Evolutionary conservation across 192 early-diverging fungal genomes (phyloP).

Genomic region (Coemansia sp.): DNA sequence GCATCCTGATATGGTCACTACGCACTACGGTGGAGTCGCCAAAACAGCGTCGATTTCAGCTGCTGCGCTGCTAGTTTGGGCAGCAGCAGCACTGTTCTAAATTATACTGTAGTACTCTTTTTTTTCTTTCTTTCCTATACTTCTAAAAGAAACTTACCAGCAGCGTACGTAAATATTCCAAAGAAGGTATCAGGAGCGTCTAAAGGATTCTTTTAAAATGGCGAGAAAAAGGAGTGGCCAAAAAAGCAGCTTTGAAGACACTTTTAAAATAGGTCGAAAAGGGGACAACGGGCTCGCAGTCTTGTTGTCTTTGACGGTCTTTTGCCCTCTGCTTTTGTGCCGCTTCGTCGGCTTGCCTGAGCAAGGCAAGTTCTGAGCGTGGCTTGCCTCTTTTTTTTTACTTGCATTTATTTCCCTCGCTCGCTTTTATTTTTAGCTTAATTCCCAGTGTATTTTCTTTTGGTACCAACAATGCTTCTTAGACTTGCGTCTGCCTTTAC

Average conservation of each 20-base stretch:
- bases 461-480: neutral
- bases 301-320: neutral
- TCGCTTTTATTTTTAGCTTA: neutral
- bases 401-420: neutral
- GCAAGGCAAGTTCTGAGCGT: neutral
- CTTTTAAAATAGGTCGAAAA: neutral
- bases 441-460: neutral
- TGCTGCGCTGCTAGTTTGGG: slow-evolving; percentile 1
- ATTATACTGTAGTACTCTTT: neutral
- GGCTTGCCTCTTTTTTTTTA: neutral
- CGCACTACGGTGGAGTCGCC: neutral
- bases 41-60: slow-evolving; percentile 1
- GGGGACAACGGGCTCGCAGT: neutral
- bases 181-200: neutral
- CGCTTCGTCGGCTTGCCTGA: neutral
- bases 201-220: neutral
- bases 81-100: neutral
- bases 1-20: slow-evolving; percentile 1
- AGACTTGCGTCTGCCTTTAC: neutral
- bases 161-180: neutral
- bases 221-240: neutral
- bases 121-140: neutral
- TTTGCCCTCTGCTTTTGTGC: neutral
- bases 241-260: neutral
- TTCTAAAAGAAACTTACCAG: neutral